A percentile compares a stretch with the other conserved stretches of the same genome.
Conservation (phyloP, 306 rosid species). For the Castanea sativa region DNA sequence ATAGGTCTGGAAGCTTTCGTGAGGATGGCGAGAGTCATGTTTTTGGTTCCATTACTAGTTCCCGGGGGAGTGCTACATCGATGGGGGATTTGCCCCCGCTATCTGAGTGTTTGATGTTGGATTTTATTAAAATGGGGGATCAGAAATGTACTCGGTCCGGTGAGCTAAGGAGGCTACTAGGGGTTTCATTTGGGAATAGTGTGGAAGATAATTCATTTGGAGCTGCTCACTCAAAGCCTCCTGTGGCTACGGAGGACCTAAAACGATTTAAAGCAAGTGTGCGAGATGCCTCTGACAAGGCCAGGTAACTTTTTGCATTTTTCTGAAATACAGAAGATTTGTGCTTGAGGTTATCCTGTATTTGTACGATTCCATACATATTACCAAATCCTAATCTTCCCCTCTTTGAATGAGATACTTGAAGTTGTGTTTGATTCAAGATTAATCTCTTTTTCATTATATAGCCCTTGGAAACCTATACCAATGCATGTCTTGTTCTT, state of each 20-base stretch:
- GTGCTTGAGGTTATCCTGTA: neutral
- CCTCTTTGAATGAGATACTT: neutral
- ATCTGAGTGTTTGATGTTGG: conserved; percentile 55
- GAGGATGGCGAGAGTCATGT: conserved; percentile 53
- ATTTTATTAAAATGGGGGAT: conserved; percentile 58
- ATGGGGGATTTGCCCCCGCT: conserved; percentile 47
- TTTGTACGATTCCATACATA: neutral
- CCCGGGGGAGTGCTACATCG: conserved; percentile 46
- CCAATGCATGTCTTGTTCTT: neutral
- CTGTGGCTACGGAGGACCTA: conserved; percentile 60
- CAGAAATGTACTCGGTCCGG: conserved; percentile 41
- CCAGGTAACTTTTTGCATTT: conserved; percentile 60
- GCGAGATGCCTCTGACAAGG: conserved; percentile 52
- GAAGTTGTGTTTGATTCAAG: neutral
- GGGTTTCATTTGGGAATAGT: conserved; percentile 54
- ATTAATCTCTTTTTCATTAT: neutral
- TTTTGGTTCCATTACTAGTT: conserved; percentile 43
- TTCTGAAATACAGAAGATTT: neutral
- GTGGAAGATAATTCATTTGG: conserved; percentile 63
- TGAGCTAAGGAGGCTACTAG: conserved; percentile 59
- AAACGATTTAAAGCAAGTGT: conserved; percentile 60
- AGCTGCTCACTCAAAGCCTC: conserved; percentile 56
- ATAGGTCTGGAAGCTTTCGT: conserved; percentile 58
- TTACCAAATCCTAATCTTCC: neutral
- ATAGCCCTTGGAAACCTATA: neutral